Evolutionary conservation across 495 filamentous ascomycete species (phyloP).

Genomic region (Haplographium delicatum): DNA sequence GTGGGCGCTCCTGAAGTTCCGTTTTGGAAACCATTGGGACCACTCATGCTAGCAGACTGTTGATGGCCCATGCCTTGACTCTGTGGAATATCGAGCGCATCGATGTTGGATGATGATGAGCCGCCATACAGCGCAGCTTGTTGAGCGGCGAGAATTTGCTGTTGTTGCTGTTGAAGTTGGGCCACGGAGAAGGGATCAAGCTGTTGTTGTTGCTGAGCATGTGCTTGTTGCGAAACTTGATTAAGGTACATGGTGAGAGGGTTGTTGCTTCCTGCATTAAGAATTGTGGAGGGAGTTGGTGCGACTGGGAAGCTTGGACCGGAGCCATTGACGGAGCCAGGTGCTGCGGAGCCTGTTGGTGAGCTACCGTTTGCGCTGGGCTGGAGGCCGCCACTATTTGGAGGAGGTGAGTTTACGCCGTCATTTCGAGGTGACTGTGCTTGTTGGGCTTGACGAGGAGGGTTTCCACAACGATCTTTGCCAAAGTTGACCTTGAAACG

Average conservation of each 20-base stretch:
- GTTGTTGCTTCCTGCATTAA: conserved; percentile 77
- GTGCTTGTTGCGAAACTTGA: conserved; percentile 68
- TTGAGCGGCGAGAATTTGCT: conserved; percentile 54
- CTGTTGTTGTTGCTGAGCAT: conserved; percentile 48
- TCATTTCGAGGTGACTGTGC: conserved; percentile 42
- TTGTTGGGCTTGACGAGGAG: conserved; percentile 76
- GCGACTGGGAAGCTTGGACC: conserved; percentile 19
- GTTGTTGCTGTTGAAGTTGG: conserved; percentile 58
- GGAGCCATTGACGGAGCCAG: conserved; percentile 27
- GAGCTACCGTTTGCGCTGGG: conserved; percentile 54
- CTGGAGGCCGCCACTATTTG: conserved; percentile 30
- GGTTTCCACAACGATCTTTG: conserved; percentile 96
- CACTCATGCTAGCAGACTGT: conserved; percentile 55
- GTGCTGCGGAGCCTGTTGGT: conserved; percentile 42
- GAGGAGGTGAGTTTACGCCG: conserved; percentile 62
- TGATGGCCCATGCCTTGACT: conserved; percentile 45
- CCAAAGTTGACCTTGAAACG: conserved; percentile 99
- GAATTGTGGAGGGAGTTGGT: conserved; percentile 60
- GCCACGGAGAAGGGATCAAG: conserved; percentile 44
- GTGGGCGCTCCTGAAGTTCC: conserved; percentile 58
- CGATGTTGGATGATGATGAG: conserved; percentile 36
- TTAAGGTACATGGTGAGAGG: conserved; percentile 91
- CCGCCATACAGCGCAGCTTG: conserved; percentile 57
- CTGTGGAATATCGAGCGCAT: conserved; percentile 32
- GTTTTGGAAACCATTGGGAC: conserved; percentile 44